Percentiles rank a stretch among this genome's conserved stretches.
phyloP scores from a whole-genome alignment of 2,329 filamentous ascomycete genomes.

The Phialophora expanda region DNA sequence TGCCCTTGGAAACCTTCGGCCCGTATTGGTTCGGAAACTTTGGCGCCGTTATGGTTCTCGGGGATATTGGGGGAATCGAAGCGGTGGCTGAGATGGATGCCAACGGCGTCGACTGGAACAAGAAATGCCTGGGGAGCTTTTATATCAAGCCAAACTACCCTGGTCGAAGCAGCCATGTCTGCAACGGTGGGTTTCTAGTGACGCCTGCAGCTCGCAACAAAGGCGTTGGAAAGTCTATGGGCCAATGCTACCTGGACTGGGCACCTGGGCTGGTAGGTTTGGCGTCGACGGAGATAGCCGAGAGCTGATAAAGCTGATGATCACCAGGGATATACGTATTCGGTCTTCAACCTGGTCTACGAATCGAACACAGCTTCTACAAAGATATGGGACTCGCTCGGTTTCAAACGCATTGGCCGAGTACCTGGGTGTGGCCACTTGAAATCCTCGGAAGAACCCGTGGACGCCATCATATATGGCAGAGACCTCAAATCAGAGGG shows the following conservation, averaged over 20 bases:
- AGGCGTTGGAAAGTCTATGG: constrained; percentile 76
- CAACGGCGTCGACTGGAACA: constrained; percentile 73
- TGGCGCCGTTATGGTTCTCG: constrained; percentile 83
- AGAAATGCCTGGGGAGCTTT: constrained; percentile 84
- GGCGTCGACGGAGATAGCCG: constrained; percentile 19
- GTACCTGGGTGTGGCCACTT: constrained; percentile 75
- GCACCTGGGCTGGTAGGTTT: constrained; percentile 65
- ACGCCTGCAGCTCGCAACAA: constrained; percentile 74
- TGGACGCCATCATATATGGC: constrained; percentile 81
- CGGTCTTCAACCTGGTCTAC: constrained; percentile 92
- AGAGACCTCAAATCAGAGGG: constrained; percentile 65
- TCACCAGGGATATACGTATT: constrained; percentile 78
- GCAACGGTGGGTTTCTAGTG: constrained; percentile 75
- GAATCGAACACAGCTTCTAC: constrained; percentile 91
- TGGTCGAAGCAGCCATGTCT: constrained; percentile 86
- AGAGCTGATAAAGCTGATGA: constrained; percentile 36
- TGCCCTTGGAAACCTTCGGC: constrained; percentile 75
- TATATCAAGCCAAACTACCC: constrained; percentile 96
- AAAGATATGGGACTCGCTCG: constrained; percentile 87
- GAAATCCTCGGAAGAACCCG: constrained; percentile 69
- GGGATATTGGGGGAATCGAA: constrained; percentile 69
- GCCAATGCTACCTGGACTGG: constrained; percentile 77
- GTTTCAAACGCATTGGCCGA: constrained; percentile 88
- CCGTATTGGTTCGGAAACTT: constrained; percentile 93
- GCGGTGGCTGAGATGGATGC: constrained; percentile 57